Conservation (phyloP, 257 asterid genomes). For the Mentha longifolia region DNA sequence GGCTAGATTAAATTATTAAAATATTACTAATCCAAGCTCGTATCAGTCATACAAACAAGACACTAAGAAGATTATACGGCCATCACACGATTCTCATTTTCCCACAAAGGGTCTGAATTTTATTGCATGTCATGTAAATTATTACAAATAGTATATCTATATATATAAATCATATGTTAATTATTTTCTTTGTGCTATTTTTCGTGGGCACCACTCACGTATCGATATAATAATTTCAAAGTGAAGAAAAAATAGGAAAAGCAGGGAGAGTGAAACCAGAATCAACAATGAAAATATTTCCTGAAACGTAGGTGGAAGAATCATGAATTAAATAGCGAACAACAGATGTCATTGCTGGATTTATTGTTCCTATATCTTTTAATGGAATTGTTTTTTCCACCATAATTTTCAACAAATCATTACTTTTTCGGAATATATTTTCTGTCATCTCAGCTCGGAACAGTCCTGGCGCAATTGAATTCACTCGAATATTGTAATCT, state of each 20-base stretch:
- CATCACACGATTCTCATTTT: too few species aligned
- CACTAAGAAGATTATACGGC: too few species aligned
- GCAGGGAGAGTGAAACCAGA: slow-evolving; percentile 22
- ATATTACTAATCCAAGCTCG: too few species aligned
- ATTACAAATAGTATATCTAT: too few species aligned
- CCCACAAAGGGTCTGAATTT: too few species aligned
- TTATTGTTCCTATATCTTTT: slow-evolving; percentile 27
- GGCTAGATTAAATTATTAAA: too few species aligned
- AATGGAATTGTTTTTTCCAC: slow-evolving; percentile 31
- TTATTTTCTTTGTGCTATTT: too few species aligned
- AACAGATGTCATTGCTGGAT: slow-evolving; percentile 39
- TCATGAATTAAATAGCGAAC: slow-evolving; percentile 37
- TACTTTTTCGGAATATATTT: slow-evolving; percentile 14
- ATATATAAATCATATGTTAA: too few species aligned
- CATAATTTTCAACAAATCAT: slow-evolving; percentile 38
- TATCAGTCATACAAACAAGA: too few species aligned
- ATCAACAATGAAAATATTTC: slow-evolving; percentile 39
- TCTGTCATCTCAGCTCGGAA: slow-evolving; percentile 48
- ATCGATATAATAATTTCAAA: not conserved
- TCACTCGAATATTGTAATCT: slow-evolving; percentile 38
- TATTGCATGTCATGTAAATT: too few species aligned
- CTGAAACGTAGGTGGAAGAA: slow-evolving; percentile 29
- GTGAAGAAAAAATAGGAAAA: slow-evolving; percentile 36
- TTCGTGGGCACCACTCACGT: too few species aligned
- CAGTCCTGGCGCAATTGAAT: slow-evolving; percentile 46